phyloP scores from a whole-genome alignment of 495 filamentous ascomycete genomes.

The Cercophora samala region DNA sequence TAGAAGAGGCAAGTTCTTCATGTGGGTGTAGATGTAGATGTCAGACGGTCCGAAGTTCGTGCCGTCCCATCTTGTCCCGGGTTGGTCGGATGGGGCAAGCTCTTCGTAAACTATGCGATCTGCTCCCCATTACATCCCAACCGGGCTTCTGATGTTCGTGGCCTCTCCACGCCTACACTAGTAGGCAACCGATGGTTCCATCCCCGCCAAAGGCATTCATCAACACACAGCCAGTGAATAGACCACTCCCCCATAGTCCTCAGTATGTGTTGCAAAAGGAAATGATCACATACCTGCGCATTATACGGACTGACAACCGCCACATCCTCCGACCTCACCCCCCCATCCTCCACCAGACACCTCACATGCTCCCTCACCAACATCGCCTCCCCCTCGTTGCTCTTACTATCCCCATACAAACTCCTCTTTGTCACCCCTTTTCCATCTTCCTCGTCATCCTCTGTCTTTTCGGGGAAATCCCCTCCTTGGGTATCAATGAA shows the following conservation, averaged over 20 bases:
- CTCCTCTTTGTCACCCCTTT: constrained; percentile 36
- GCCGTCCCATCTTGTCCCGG: not conserved
- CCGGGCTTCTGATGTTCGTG: no score
- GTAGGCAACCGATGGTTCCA: no score
- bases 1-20: not conserved
- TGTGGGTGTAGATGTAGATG: not conserved
- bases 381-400: constrained; percentile 86
- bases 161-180: no score
- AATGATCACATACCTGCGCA: constrained; percentile 75
- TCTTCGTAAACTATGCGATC: no score
- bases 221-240: no score
- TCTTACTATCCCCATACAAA: constrained; percentile 80
- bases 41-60: not conserved
- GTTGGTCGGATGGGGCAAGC: no score
- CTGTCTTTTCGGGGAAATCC: constrained; percentile 61
- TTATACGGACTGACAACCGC: constrained; percentile 96
- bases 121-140: no score
- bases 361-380: constrained; percentile 74
- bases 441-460: constrained; percentile 26
- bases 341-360: constrained; percentile 64
- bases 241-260: no score
- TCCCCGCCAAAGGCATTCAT: no score
- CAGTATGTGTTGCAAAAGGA: no score
- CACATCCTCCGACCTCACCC: constrained; percentile 75
- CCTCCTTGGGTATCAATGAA: constrained; percentile 97